Evolutionary conservation across 2,329 filamentous ascomycete species (phyloP).

Genomic region (Fusarium keratoplasticum): DNA sequence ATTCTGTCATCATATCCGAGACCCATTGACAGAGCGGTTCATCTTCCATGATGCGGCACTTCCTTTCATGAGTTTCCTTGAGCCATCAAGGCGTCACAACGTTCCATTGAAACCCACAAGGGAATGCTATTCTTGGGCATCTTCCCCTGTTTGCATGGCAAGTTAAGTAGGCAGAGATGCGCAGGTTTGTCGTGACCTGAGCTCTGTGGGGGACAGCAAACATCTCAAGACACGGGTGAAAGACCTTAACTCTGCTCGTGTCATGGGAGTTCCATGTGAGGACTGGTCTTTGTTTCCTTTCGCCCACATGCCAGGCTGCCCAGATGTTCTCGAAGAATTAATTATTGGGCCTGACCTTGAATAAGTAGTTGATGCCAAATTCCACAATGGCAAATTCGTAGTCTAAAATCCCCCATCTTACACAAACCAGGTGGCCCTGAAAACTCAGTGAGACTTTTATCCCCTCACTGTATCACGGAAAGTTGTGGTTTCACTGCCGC

Average conservation of each 20-base stretch:
- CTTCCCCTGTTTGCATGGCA: background rate
- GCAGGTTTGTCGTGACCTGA: background rate
- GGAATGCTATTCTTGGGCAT: background rate
- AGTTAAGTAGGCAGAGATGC: background rate
- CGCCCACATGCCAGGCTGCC: background rate
- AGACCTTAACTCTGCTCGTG: background rate
- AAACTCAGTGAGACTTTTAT: background rate
- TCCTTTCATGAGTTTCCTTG: background rate
- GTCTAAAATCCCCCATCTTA: background rate
- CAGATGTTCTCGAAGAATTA: background rate
- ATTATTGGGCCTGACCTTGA: background rate
- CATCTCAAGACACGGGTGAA: background rate
- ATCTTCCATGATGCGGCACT: slow-evolving; percentile 10
- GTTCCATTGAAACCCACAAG: slow-evolving; percentile 16
- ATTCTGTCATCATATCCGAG: slow-evolving; percentile 20
- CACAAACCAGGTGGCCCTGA: background rate
- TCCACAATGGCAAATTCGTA: background rate
- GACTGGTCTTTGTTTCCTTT: background rate
- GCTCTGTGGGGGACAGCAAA: background rate
- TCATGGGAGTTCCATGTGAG: background rate
- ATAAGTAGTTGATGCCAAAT: background rate
- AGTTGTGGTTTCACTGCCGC: slow-evolving; percentile 15
- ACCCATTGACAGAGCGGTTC: background rate
- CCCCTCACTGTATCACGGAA: background rate
- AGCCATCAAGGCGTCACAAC: background rate